These are phyloP conservation scores for Lupinus albus DNA, from an alignment of 306 rosid genomes.

Conservation along the genomic window DNA sequence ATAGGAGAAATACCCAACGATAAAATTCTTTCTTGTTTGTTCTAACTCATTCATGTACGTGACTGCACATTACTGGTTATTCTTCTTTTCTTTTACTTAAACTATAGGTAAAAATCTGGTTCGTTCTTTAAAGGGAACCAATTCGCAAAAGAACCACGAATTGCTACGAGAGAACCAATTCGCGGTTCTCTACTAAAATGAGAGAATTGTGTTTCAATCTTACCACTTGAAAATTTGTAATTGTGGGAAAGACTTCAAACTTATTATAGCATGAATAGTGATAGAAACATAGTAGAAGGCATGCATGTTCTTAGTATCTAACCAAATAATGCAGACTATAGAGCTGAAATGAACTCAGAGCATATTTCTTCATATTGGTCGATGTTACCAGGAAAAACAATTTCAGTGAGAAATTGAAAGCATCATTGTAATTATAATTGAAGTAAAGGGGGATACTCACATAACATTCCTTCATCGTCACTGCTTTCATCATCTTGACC, in stretches of 20 bases:
- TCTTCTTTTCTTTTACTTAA: too few relatives aligned
- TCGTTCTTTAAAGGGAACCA: too few relatives aligned
- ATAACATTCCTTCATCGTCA: constrained; percentile 89
- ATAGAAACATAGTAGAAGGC: constrained; percentile 11
- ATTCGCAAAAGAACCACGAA: too few relatives aligned
- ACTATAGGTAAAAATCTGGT: too few relatives aligned
- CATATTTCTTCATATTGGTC: constrained; percentile 15
- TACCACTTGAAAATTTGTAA: constrained; percentile 20
- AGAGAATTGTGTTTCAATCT: too few relatives aligned
- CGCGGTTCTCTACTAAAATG: too few relatives aligned
- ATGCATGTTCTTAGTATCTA: background rate
- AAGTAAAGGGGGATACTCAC: constrained; percentile 57
- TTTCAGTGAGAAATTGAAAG: constrained; percentile 33
- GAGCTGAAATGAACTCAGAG: background rate
- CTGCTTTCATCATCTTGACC: constrained; percentile 73
- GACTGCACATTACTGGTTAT: too few relatives aligned
- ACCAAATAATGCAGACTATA: background rate
- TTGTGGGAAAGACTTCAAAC: background rate
- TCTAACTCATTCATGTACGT: too few relatives aligned
- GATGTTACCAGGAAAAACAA: constrained; percentile 17
- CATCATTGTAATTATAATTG: background rate
- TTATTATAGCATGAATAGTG: background rate
- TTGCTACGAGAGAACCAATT: too few relatives aligned
- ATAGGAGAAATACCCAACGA: too few relatives aligned
- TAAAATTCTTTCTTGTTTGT: too few relatives aligned